phyloP scores from a whole-genome alignment of 2,329 filamentous ascomycete genomes.

The Cercospora sesami region DNA sequence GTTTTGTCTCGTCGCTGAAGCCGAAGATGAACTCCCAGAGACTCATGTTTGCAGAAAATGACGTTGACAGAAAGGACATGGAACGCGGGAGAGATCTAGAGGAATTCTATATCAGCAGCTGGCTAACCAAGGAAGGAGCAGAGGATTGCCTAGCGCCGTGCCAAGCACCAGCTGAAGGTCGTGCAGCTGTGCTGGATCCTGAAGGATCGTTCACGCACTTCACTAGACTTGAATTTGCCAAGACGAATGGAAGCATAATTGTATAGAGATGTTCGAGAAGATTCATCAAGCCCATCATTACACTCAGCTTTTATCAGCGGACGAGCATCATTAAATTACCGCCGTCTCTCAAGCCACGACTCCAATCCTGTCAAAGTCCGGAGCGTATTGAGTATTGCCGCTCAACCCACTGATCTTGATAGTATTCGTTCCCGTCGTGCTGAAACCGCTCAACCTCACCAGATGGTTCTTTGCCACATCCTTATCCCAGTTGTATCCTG shows the following conservation, averaged over 20 bases:
- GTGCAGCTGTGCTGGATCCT: not conserved
- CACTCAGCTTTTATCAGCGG: not conserved
- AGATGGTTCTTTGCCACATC: conserved; percentile 31
- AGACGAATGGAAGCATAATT: not conserved
- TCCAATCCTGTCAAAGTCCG: conserved; percentile 35
- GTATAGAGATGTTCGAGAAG: not conserved
- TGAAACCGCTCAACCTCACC: conserved; percentile 34
- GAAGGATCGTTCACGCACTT: not conserved
- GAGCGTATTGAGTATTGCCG: conserved; percentile 30
- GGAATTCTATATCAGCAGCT: not conserved
- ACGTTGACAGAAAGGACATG: not conserved
- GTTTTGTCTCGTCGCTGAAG: conserved; percentile 23
- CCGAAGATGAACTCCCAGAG: conserved; percentile 24
- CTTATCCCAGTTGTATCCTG: conserved; percentile 44
- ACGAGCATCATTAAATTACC: not conserved
- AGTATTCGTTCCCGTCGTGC: conserved; percentile 28
- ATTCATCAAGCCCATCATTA: not conserved
- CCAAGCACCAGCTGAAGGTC: not conserved
- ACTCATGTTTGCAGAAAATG: not conserved
- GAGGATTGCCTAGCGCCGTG: not conserved
- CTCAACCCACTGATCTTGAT: conserved; percentile 31
- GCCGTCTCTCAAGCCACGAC: conserved; percentile 16
- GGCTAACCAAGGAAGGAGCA: not conserved
- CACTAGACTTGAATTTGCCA: not conserved
- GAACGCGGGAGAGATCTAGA: not conserved